Evolutionary conservation across 2,329 filamentous ascomycete species (phyloP).

Genomic region (Drechslera avenae): DNA sequence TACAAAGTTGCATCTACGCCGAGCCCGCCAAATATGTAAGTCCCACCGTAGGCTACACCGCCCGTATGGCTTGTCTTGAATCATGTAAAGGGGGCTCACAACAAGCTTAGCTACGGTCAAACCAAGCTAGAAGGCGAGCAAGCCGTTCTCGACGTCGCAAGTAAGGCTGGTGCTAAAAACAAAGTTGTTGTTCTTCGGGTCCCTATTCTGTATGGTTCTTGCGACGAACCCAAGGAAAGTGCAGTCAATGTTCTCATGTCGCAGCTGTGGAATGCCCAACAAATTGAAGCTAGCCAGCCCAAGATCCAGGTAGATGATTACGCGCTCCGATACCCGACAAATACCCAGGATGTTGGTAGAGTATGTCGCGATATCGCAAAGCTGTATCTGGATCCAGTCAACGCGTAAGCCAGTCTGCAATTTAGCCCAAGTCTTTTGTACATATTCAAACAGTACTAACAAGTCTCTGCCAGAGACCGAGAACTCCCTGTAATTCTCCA

Average conservation of each 20-base stretch:
- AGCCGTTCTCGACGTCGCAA: conserved; percentile 69
- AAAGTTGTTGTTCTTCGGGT: conserved; percentile 71
- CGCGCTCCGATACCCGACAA: conserved; percentile 83
- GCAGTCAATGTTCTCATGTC: conserved; percentile 84
- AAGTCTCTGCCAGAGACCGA: conserved; percentile 32
- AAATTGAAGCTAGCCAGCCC: conserved; percentile 53
- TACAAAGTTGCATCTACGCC: conserved; percentile 71
- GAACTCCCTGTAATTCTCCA: conserved; percentile 74
- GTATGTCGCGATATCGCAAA: conserved; percentile 75
- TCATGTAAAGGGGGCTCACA: conserved; percentile 1
- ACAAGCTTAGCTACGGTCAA: conserved; percentile 62
- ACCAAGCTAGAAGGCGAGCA: conserved; percentile 73
- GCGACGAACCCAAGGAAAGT: conserved; percentile 71
- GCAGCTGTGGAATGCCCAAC: conserved; percentile 73
- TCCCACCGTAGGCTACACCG: neutral
- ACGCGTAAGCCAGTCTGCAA: conserved; percentile 28
- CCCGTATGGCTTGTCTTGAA: too few relatives aligned
- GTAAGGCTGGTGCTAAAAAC: conserved; percentile 20
- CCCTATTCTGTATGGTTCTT: conserved; percentile 81
- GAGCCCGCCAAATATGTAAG: conserved; percentile 70
- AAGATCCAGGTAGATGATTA: conserved; percentile 82
- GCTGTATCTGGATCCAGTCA: conserved; percentile 60
- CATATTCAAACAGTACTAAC: neutral
- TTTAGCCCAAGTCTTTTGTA: neutral
- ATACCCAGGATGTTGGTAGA: conserved; percentile 83